Evolutionary conservation across 2,329 filamentous ascomycete genomes (phyloP).

Genomic region (Thyridium curvatum): DNA sequence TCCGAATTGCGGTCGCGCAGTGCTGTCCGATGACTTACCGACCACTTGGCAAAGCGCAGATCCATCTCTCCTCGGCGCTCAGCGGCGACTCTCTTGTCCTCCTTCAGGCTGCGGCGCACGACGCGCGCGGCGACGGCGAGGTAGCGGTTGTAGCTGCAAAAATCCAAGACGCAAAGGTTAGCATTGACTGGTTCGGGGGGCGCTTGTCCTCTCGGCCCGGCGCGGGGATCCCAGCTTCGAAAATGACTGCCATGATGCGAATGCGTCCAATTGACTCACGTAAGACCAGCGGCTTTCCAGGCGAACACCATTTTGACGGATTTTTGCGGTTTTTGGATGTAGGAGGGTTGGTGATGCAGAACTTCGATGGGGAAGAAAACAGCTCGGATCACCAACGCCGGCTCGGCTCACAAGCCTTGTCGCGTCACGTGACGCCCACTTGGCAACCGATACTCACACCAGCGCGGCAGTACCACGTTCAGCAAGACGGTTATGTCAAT

Average conservation of each 20-base stretch:
- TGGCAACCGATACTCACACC: too few relatives aligned
- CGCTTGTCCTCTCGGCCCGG: neutral
- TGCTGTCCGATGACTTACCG: conserved; percentile 56
- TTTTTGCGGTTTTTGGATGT: conserved; percentile 22
- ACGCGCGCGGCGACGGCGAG: conserved; percentile 89
- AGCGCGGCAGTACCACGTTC: too few relatives aligned
- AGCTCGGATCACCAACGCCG: conserved; percentile 5
- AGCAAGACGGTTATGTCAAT: too few relatives aligned
- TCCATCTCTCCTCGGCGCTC: conserved; percentile 90
- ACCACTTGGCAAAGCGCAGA: conserved; percentile 88
- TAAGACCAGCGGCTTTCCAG: conserved; percentile 97
- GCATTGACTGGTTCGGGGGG: conserved; percentile 1
- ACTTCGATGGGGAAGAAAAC: conserved; percentile 20
- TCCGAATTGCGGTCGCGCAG: neutral
- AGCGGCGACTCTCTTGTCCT: conserved; percentile 78
- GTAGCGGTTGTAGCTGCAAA: conserved; percentile 96
- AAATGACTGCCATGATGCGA: conserved; percentile 3
- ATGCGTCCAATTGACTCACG: conserved; percentile 53
- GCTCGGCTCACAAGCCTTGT: neutral
- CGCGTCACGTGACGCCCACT: conserved; percentile 14
- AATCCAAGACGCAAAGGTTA: conserved; percentile 3
- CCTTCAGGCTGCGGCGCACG: conserved; percentile 95
- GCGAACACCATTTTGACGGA: conserved; percentile 83
- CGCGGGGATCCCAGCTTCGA: neutral
- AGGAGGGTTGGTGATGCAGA: conserved; percentile 19